A percentile compares a stretch with the other conserved stretches of the same genome.
These are phyloP conservation scores for Lycium barbarum DNA, from an alignment of 257 asterid genomes.

Conservation along the genomic window DNA sequence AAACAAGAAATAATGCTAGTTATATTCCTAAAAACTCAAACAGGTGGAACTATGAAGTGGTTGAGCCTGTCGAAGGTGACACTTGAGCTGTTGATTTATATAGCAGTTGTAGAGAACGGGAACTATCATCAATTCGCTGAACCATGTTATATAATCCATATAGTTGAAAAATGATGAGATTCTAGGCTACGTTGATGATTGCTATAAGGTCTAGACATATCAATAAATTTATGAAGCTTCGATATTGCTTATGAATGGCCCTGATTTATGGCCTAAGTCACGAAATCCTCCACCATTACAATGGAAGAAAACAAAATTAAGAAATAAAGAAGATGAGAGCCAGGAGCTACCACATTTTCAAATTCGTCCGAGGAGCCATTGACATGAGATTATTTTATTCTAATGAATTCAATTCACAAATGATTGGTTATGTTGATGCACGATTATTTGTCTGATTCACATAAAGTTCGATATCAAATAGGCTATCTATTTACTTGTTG, in stretches of 20 bases:
- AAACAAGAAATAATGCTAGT: background rate
- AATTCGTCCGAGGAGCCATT: no score
- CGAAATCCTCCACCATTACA: background rate
- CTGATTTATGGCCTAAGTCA: background rate
- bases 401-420: no score
- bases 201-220: background rate
- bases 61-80: background rate
- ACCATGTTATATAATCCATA: background rate
- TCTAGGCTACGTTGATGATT: conserved; percentile 26
- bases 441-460: no score
- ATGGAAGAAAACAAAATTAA: background rate
- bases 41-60: background rate
- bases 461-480: no score
- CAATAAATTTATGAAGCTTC: background rate
- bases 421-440: no score
- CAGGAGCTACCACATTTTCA: background rate
- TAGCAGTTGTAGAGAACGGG: conserved; percentile 29
- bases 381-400: no score
- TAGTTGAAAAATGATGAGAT: background rate
- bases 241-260: background rate
- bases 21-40: background rate
- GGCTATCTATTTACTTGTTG: no score
- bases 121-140: conserved; percentile 20
- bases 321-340: background rate
- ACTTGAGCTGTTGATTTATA: background rate